A percentile compares a stretch with the other conserved stretches of the same genome.
Evolutionary conservation across 345 rosid genomes (phyloP).

Genomic region (Mallotus nudiflorus): DNA sequence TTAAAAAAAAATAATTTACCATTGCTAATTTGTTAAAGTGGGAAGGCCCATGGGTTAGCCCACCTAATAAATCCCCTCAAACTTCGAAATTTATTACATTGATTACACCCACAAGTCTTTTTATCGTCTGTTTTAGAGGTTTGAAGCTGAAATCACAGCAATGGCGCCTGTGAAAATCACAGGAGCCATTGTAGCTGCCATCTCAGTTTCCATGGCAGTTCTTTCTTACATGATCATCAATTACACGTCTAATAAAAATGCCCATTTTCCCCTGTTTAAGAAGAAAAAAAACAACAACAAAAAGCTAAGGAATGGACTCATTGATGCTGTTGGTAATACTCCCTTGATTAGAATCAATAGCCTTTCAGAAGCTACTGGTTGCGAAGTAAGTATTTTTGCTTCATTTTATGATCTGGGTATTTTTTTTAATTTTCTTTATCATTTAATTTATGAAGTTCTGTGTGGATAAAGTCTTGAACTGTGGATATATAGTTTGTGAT

Average conservation of each 20-base stretch:
- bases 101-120: no score
- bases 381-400: slow-evolving; percentile 54
- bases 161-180: slow-evolving; percentile 55
- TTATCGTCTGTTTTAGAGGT: neutral
- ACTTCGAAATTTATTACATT: neutral
- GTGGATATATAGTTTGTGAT: neutral
- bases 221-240: slow-evolving; percentile 44
- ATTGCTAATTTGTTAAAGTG: no score
- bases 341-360: slow-evolving; percentile 88
- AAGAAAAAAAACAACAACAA: slow-evolving; percentile 40
- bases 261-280: slow-evolving; percentile 8
- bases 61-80: neutral
- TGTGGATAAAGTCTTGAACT: neutral
- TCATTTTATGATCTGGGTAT: slow-evolving; percentile 3
- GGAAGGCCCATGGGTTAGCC: no score
- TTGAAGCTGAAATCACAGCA: slow-evolving; percentile 20
- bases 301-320: slow-evolving; percentile 47
- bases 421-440: neutral
- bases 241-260: slow-evolving; percentile 20
- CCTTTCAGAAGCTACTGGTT: slow-evolving; percentile 91
- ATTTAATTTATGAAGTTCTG: neutral
- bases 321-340: slow-evolving; percentile 79
- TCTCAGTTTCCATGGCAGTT: slow-evolving; percentile 50
- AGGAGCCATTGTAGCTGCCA: slow-evolving; percentile 42
- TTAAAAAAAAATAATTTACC: no score